These are phyloP conservation scores for Pythium apleroticum DNA, from an alignment of 352 stramenopile species.

Conservation along the genomic window DNA sequence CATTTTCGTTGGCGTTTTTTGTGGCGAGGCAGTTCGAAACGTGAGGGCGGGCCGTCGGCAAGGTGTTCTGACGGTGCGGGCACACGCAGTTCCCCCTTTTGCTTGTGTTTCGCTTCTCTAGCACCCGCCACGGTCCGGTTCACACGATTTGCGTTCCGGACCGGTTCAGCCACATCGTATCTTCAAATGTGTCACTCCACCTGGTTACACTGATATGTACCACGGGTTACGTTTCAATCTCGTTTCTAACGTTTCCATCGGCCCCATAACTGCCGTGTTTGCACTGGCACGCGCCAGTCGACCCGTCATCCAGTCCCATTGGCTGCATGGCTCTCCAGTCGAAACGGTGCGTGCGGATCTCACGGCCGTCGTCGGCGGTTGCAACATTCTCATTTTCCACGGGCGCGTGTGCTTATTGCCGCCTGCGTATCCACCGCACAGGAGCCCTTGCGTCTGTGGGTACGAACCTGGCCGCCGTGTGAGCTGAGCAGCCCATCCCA, in stretches of 20 bases:
- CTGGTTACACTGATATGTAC: neutral
- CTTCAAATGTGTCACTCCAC: neutral
- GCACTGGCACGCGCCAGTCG: slow-evolving; percentile 19
- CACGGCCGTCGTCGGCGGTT: neutral
- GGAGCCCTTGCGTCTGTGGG: neutral
- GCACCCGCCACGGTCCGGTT: slow-evolving; percentile 26
- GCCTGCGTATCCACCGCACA: slow-evolving; percentile 4
- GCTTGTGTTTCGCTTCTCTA: slow-evolving; percentile 24
- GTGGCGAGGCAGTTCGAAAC: slow-evolving; percentile 31
- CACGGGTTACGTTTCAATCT: neutral
- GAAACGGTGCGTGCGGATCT: slow-evolving; percentile 14
- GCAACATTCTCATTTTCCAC: neutral
- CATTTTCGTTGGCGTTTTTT: slow-evolving; percentile 29
- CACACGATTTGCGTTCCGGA: neutral
- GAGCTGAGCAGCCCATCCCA: neutral
- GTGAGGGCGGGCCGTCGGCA: slow-evolving; percentile 14
- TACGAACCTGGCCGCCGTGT: no score
- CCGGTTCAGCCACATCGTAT: slow-evolving; percentile 18
- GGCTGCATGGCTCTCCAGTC: slow-evolving; percentile 11
- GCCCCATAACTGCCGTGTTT: neutral
- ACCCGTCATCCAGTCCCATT: slow-evolving; percentile 14
- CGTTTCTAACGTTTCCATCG: slow-evolving; percentile 9
- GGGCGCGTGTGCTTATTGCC: neutral
- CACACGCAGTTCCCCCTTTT: slow-evolving; percentile 14
- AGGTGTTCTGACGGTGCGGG: slow-evolving; percentile 24